Evolutionary conservation across 2,329 filamentous ascomycete species (phyloP).

Genomic region (Fusarium acutatum): DNA sequence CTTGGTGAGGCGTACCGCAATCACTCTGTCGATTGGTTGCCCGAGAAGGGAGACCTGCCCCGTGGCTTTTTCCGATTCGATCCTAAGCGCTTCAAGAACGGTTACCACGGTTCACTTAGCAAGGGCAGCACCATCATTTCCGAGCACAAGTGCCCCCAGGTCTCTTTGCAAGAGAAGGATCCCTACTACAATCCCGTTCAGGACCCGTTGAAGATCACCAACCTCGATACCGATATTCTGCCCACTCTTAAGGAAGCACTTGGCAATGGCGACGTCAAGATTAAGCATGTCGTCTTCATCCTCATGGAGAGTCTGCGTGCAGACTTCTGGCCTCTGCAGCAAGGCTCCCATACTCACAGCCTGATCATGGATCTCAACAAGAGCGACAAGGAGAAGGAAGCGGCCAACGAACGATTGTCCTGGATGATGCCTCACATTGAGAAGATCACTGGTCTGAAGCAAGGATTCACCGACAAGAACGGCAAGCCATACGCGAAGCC

Average conservation of each 20-base stretch:
- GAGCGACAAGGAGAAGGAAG: conserved; percentile 39
- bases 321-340: conserved; percentile 56
- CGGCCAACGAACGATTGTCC: conserved; percentile 41
- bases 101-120: conserved; percentile 23
- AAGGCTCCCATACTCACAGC: conserved; percentile 50
- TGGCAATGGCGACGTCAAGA: conserved; percentile 44
- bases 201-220: conserved; percentile 54
- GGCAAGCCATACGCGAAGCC: conserved; percentile 41
- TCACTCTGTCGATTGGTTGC: conserved; percentile 42
- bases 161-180: conserved; percentile 37
- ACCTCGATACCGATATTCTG: conserved; percentile 48
- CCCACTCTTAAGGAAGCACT: conserved; percentile 41
- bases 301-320: conserved; percentile 56
- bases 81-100: conserved; percentile 36
- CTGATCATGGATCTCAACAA: conserved; percentile 39
- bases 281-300: conserved; percentile 55
- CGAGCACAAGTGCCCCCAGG: conserved; percentile 28
- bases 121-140: neutral
- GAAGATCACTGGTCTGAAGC: conserved; percentile 28
- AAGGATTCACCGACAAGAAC: conserved; percentile 33
- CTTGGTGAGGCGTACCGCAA: conserved; percentile 40
- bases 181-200: conserved; percentile 48
- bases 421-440: conserved; percentile 36
- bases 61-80: conserved; percentile 45
- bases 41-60: conserved; percentile 30